A percentile compares a stretch with the other conserved stretches of the same genome.
Evolutionary conservation across 345 rosid genomes (phyloP).

Genomic region (Euphorbia peplus): DNA sequence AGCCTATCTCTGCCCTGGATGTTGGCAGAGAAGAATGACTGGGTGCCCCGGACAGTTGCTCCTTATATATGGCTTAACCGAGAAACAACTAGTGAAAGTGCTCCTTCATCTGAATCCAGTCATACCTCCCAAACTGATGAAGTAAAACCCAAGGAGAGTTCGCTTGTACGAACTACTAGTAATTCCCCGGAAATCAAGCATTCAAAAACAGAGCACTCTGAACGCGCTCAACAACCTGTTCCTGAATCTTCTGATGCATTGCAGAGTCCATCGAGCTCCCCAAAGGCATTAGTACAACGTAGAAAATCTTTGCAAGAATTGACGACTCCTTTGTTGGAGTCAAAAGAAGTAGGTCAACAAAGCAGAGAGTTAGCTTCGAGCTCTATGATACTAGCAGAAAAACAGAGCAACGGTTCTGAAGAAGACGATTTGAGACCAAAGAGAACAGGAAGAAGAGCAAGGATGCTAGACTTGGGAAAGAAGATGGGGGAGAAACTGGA

Average conservation of each 20-base stretch:
- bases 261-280: constrained; percentile 20
- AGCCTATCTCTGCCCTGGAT: constrained; percentile 73
- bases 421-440: constrained; percentile 54
- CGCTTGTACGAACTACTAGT: not conserved
- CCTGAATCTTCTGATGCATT: constrained; percentile 21
- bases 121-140: constrained; percentile 32
- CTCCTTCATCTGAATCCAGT: constrained; percentile 23
- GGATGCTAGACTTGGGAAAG: constrained; percentile 77
- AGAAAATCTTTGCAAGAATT: constrained; percentile 49
- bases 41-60: constrained; percentile 70
- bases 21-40: constrained; percentile 86
- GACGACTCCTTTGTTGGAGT: constrained; percentile 47
- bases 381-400: constrained; percentile 25
- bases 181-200: constrained; percentile 38
- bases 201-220: constrained; percentile 26
- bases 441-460: constrained; percentile 62
- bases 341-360: constrained; percentile 27
- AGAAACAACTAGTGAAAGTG: constrained; percentile 46
- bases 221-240: constrained; percentile 24
- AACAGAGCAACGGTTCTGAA: constrained; percentile 25
- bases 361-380: constrained; percentile 30
- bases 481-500: constrained; percentile 90
- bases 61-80: constrained; percentile 85
- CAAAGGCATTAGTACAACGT: constrained; percentile 17
- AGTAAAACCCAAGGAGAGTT: constrained; percentile 29